Percentiles rank a stretch among this genome's conserved stretches.
Evolutionary conservation across 2,329 filamentous ascomycete genomes (phyloP).

Genomic region (Gaeumannomyces tritici): DNA sequence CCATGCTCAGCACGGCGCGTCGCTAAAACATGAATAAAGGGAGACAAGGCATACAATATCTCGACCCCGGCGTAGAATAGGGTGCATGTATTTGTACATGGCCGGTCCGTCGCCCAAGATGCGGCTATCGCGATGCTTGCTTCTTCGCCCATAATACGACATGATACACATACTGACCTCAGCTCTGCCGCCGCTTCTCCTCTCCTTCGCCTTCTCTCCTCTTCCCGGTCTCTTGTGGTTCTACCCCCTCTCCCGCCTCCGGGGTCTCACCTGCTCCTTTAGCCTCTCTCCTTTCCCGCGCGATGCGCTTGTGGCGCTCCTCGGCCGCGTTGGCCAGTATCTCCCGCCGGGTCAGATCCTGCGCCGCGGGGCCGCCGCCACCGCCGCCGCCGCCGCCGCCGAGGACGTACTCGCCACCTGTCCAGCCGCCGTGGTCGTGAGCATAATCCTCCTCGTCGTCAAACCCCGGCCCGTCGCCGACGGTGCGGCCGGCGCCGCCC

Average conservation of each 20-base stretch:
- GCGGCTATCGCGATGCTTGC: too few relatives aligned
- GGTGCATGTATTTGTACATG: too few relatives aligned
- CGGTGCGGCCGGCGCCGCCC: conserved; percentile 54
- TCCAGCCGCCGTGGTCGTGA: conserved; percentile 67
- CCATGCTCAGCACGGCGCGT: too few relatives aligned
- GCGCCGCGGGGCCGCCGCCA: conserved; percentile 11
- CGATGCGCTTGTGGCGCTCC: conserved; percentile 45
- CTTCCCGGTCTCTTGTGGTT: neutral
- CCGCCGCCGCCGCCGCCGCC: conserved; percentile 44
- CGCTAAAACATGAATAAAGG: too few relatives aligned
- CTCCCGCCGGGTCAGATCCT: conserved; percentile 59
- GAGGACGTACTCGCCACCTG: conserved; percentile 68
- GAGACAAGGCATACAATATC: too few relatives aligned
- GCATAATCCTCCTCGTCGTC: conserved; percentile 43
- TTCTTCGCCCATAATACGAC: neutral
- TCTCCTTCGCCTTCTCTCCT: neutral
- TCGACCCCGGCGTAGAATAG: too few relatives aligned
- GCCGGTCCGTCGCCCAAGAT: too few relatives aligned
- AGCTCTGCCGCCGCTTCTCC: neutral
- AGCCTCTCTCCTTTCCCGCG: conserved; percentile 14
- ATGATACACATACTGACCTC: neutral
- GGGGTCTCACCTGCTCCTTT: conserved; percentile 2
- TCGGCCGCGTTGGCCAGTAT: conserved; percentile 67
- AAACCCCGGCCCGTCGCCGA: conserved; percentile 55
- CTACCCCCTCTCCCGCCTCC: conserved; percentile 5